Conservation (phyloP, 75 land plant genomes). For the Cunninghamia lanceolata region DNA sequence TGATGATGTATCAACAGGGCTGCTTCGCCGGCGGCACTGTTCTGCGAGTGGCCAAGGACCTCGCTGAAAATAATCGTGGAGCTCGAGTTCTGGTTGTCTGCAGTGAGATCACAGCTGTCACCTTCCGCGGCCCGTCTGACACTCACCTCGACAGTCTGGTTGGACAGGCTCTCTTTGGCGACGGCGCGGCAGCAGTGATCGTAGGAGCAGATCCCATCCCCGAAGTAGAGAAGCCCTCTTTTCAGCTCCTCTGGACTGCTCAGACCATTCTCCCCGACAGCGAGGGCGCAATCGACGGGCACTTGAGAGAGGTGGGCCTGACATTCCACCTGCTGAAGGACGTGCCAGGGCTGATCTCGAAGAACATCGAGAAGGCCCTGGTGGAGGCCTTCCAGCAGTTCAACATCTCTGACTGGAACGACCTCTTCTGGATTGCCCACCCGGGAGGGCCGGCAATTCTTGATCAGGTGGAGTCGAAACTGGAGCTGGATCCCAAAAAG, state of each 20-base stretch:
- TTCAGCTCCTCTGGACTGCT: no score
- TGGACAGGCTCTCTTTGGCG: no score
- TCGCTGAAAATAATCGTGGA: no score
- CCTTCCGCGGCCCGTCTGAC: no score
- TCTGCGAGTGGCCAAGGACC: no score
- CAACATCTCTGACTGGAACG: slow-evolving; percentile 32
- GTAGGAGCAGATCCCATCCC: no score
- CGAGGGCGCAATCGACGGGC: neutral
- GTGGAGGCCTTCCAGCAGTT: slow-evolving; percentile 31
- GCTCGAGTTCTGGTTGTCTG: no score
- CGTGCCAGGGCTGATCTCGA: slow-evolving; percentile 56
- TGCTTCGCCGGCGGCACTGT: no score
- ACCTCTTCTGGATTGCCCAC: slow-evolving; percentile 59
- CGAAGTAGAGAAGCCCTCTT: slow-evolving; percentile 10
- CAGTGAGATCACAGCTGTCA: no score
- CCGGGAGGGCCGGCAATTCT: slow-evolving; percentile 60
- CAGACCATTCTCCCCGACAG: no score
- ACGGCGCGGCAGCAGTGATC: neutral
- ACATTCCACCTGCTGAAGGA: slow-evolving; percentile 59
- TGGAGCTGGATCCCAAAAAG: slow-evolving; percentile 41
- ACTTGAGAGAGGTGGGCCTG: slow-evolving; percentile 7
- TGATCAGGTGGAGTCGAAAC: slow-evolving; percentile 41
- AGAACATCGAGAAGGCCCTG: slow-evolving; percentile 37
- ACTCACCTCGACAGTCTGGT: no score
- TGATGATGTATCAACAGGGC: no score